Conservation (phyloP, 768 basidiomycete species). For the Boletus fagicola region DNA sequence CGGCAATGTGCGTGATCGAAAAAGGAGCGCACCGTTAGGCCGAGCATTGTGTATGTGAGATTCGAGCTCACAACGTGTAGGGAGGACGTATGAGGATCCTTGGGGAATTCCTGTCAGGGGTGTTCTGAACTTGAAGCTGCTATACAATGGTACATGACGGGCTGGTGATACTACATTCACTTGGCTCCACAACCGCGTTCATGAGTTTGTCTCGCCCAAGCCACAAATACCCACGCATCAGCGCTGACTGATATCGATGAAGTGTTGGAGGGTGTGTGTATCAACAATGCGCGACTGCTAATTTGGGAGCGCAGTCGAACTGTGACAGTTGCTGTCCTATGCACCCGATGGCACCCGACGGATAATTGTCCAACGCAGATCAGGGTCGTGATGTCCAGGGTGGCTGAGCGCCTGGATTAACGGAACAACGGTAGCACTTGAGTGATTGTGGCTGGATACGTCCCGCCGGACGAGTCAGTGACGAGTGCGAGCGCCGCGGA, state of each 20-base stretch:
- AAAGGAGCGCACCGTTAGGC: not conserved
- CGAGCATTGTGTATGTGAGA: not conserved
- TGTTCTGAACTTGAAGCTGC: not conserved
- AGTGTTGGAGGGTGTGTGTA: not conserved
- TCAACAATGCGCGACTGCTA: not conserved
- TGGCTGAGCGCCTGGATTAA: not conserved
- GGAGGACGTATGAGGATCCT: constrained; percentile 7
- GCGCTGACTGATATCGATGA: not conserved
- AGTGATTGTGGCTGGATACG: not conserved
- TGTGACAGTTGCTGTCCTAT: not conserved
- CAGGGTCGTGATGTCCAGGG: constrained; percentile 17
- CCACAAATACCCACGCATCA: not conserved
- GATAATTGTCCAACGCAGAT: constrained; percentile 7
- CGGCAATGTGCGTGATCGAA: constrained; percentile 4
- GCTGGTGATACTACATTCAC: not conserved
- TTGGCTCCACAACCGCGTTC: not conserved
- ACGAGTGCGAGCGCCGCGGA: constrained; percentile 17
- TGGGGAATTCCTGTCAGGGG: not conserved
- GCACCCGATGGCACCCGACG: constrained; percentile 1
- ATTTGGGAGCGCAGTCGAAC: not conserved
- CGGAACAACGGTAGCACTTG: not conserved
- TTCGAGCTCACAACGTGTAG: constrained; percentile 17
- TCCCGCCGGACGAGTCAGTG: not conserved
- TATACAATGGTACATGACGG: not conserved
- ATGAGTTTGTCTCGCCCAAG: not conserved